These are phyloP conservation scores for Bertia moriformis DNA, from an alignment of 2,329 filamentous ascomycete genomes.

Conservation along the genomic window DNA sequence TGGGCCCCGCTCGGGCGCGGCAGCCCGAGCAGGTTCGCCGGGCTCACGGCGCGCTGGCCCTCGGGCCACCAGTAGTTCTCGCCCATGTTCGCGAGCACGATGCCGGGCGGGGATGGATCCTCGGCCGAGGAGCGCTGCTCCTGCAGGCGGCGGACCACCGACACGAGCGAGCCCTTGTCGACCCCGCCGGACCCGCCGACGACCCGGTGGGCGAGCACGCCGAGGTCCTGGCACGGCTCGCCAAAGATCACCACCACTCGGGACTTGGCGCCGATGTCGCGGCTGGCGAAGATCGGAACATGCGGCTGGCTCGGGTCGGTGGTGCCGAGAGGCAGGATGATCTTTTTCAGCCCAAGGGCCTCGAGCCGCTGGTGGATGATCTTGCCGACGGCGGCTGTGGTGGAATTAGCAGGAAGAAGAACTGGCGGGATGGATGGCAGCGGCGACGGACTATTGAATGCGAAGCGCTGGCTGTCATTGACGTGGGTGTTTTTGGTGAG, in stretches of 20 bases:
- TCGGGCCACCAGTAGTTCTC: constrained; percentile 65
- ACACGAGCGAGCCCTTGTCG: constrained; percentile 54
- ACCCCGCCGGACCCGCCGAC: constrained; percentile 50
- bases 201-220: constrained; percentile 58
- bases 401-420: constrained; percentile 4
- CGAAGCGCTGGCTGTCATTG: constrained; percentile 62
- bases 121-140: constrained; percentile 14
- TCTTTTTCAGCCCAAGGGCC: constrained; percentile 39
- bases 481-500: constrained; percentile 59
- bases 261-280: constrained; percentile 35
- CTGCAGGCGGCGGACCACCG: constrained; percentile 36
- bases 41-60: constrained; percentile 42
- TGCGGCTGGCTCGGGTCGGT: constrained; percentile 31
- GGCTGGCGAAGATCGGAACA: constrained; percentile 48
- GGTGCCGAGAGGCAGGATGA: constrained; percentile 45
- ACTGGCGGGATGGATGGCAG: constrained; percentile 2
- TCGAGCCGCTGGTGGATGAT: constrained; percentile 49
- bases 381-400: constrained; percentile 42
- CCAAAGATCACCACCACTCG: constrained; percentile 65
- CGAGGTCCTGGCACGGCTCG: constrained; percentile 57
- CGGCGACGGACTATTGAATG: constrained; percentile 49
- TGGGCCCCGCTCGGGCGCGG: constrained; percentile 52
- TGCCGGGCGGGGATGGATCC: constrained; percentile 28
- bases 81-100: constrained; percentile 67
- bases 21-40: constrained; percentile 36